Conservation (phyloP, 805 yeast genomes). For the Saccharomycopsis fodiens region DNA sequence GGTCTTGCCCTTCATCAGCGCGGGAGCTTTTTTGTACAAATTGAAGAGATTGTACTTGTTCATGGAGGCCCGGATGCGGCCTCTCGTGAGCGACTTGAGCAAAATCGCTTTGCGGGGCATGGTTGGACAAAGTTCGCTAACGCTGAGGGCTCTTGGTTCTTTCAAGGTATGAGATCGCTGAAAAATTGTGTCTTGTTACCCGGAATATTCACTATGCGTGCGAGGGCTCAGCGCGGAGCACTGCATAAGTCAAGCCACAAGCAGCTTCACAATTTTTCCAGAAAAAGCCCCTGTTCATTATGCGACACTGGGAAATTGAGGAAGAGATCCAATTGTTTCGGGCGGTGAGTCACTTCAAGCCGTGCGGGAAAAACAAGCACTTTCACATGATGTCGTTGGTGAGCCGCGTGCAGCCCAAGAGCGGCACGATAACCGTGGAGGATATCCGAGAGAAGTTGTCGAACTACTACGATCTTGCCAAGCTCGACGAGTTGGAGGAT, state of each 20-base stretch:
- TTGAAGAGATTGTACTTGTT: slow-evolving; percentile 90
- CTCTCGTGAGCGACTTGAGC: slow-evolving; percentile 18
- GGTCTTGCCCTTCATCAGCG: slow-evolving; percentile 51
- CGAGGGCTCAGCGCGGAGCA: too few species aligned
- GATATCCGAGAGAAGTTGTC: slow-evolving; percentile 55
- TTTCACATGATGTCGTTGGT: slow-evolving; percentile 20
- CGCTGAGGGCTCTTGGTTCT: not conserved
- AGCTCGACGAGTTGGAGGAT: slow-evolving; percentile 48
- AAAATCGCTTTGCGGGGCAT: slow-evolving; percentile 20
- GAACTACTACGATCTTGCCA: slow-evolving; percentile 47
- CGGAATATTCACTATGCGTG: not conserved
- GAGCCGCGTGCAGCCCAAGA: slow-evolving; percentile 4
- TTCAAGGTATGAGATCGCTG: not conserved
- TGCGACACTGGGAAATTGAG: slow-evolving; percentile 18
- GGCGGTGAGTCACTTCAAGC: slow-evolving; percentile 19
- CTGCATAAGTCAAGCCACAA: too few species aligned
- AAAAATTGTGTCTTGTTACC: not conserved
- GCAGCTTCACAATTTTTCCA: too few species aligned
- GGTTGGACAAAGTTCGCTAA: not conserved
- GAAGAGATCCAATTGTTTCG: slow-evolving; percentile 19
- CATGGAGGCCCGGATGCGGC: slow-evolving; percentile 77
- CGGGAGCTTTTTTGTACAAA: slow-evolving; percentile 61
- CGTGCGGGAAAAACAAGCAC: slow-evolving; percentile 19
- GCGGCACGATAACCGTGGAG: slow-evolving; percentile 29
- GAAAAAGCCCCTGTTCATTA: too few species aligned